phyloP scores from a whole-genome alignment of 179 eudicot species.

The Monotropa hypopitys region DNA sequence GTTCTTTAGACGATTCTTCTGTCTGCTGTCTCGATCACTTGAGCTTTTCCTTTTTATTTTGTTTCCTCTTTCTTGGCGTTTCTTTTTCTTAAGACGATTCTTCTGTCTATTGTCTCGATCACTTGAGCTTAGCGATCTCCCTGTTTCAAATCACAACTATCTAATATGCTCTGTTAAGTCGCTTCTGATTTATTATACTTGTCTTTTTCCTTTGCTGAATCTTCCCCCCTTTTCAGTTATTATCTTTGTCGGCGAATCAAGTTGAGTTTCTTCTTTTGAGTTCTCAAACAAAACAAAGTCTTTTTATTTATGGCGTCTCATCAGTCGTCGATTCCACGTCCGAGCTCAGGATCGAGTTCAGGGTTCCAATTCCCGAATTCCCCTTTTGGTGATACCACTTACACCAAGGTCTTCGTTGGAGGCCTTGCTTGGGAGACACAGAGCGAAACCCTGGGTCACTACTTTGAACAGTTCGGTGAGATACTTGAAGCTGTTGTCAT shows the following conservation, averaged over 20 bases:
- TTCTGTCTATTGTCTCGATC: slow-evolving; percentile 7
- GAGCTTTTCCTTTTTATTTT: no score
- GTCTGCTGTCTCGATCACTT: no score
- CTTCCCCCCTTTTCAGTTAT: background rate
- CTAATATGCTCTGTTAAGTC: background rate
- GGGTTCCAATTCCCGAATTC: slow-evolving; percentile 36
- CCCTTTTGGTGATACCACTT: slow-evolving; percentile 67
- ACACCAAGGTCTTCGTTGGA: slow-evolving; percentile 73
- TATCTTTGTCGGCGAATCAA: background rate
- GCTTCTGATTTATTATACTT: background rate
- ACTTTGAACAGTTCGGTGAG: slow-evolving; percentile 69
- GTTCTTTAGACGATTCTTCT: no score
- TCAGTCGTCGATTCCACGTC: slow-evolving; percentile 35
- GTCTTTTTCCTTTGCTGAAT: background rate
- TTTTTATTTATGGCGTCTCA: slow-evolving; percentile 28
- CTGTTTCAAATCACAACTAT: background rate
- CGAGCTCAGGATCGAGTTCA: slow-evolving; percentile 39
- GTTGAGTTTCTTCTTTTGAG: background rate
- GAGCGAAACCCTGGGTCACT: slow-evolving; percentile 48
- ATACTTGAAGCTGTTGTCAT: slow-evolving; percentile 85
- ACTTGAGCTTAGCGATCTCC: background rate
- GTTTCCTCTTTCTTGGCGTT: background rate
- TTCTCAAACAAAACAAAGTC: background rate
- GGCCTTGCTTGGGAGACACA: slow-evolving; percentile 90
- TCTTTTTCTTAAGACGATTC: background rate